Evolutionary conservation across 1,284 basidiomycete genomes (phyloP).

Genomic region (Apiotrichum siamense): DNA sequence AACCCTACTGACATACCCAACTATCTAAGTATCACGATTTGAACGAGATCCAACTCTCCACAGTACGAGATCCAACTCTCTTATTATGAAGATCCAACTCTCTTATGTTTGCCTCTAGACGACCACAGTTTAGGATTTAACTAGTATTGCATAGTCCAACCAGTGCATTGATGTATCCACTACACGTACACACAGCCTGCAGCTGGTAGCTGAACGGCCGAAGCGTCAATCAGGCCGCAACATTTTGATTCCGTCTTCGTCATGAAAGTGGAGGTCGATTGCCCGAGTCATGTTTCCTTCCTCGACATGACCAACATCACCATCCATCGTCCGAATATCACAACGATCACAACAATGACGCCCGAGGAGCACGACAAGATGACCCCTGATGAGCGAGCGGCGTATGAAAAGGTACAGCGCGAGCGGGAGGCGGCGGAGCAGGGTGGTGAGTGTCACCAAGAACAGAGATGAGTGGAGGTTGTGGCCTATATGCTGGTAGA

Average conservation of each 20-base stretch:
- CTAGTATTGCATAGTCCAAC: constrained; percentile 3
- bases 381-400: constrained; percentile 66
- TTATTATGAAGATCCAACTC: constrained; percentile 1
- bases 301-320: neutral
- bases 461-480: neutral
- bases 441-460: constrained; percentile 59
- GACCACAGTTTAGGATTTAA: neutral
- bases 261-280: no score
- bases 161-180: neutral
- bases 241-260: neutral
- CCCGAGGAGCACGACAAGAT: constrained; percentile 56
- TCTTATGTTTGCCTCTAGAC: constrained; percentile 5
- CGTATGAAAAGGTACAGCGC: constrained; percentile 62
- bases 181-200: no score
- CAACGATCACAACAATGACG: neutral
- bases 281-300: no score
- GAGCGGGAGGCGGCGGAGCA: constrained; percentile 73
- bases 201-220: no score
- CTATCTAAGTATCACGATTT: neutral
- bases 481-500: no score
- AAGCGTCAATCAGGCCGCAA: no score
- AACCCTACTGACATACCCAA: no score
- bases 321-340: neutral
- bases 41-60: neutral
- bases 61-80: neutral